These are phyloP conservation scores for Colletotrichum sansevieriae DNA, from an alignment of 2,329 filamentous ascomycete species.

Conservation along the genomic window DNA sequence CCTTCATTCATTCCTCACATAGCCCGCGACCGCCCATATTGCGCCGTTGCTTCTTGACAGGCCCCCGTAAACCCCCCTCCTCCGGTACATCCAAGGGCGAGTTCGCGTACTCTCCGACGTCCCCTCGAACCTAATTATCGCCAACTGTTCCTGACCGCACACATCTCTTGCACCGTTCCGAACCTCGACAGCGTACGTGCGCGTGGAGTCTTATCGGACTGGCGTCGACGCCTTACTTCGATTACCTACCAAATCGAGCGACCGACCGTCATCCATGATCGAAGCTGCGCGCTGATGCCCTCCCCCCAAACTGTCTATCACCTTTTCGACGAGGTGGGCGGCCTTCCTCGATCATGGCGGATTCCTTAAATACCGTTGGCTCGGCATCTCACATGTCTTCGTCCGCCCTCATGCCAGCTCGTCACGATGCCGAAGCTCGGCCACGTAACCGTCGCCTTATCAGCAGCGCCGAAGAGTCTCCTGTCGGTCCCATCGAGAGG, in stretches of 20 bases:
- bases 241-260: slow-evolving; percentile 4
- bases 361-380: slow-evolving; percentile 46
- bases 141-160: neutral
- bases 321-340: slow-evolving; percentile 38
- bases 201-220: neutral
- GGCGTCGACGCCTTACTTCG: slow-evolving; percentile 4
- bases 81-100: slow-evolving; percentile 14
- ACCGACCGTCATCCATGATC: slow-evolving; percentile 28
- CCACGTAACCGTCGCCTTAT: slow-evolving; percentile 65
- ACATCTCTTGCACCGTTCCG: neutral
- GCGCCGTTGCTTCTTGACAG: slow-evolving; percentile 7
- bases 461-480: slow-evolving; percentile 48
- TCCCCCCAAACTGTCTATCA: slow-evolving; percentile 37
- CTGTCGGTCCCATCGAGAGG: slow-evolving; percentile 49
- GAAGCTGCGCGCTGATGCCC: slow-evolving; percentile 38
- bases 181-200: slow-evolving; percentile 1
- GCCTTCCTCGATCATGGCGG: slow-evolving; percentile 40
- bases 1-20: slow-evolving; percentile 17
- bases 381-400: slow-evolving; percentile 58
- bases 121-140: slow-evolving; percentile 11
- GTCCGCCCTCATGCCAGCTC: slow-evolving; percentile 59
- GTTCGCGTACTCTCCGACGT: slow-evolving; percentile 14
- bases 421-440: slow-evolving; percentile 58
- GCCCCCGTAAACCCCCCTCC: neutral
- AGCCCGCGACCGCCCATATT: neutral